Conservation (phyloP, 345 rosid species). For the Geranium brycei region DNA sequence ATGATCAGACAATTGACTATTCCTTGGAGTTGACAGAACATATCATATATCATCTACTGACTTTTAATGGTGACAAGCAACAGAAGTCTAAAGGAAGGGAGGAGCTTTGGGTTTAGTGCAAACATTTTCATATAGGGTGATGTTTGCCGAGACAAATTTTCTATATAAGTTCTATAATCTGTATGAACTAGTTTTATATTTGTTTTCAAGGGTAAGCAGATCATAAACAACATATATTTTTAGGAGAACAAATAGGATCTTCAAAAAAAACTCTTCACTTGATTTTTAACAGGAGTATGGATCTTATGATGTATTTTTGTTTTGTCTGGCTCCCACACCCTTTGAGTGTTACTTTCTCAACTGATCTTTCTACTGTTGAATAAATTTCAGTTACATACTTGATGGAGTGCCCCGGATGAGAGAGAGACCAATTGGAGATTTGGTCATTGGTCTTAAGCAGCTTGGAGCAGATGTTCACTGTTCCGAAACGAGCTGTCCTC, state of each 20-base stretch:
- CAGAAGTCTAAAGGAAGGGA: too few relatives aligned
- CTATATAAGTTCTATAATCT: too few relatives aligned
- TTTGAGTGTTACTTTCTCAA: not conserved
- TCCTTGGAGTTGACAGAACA: too few relatives aligned
- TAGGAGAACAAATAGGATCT: not conserved
- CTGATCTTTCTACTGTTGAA: constrained; percentile 1
- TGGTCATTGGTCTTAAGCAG: constrained; percentile 80
- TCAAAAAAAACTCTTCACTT: not conserved
- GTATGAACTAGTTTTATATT: too few relatives aligned
- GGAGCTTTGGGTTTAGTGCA: too few relatives aligned
- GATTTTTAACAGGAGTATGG: not conserved
- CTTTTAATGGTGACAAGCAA: too few relatives aligned
- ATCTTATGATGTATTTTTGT: not conserved
- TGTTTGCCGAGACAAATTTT: too few relatives aligned
- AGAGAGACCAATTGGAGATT: constrained; percentile 90
- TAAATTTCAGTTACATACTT: constrained; percentile 53
- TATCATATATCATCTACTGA: too few relatives aligned
- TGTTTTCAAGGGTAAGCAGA: not conserved
- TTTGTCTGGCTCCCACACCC: not conserved
- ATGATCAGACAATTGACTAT: too few relatives aligned
- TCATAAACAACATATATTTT: not conserved
- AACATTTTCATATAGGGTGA: too few relatives aligned
- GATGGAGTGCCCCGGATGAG: constrained; percentile 97
- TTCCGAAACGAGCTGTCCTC: constrained; percentile 76
- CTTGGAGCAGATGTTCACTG: constrained; percentile 82